Evolutionary conservation across 352 stramenopile genomes (phyloP).

Genomic region (Phytophthora tubulina): DNA sequence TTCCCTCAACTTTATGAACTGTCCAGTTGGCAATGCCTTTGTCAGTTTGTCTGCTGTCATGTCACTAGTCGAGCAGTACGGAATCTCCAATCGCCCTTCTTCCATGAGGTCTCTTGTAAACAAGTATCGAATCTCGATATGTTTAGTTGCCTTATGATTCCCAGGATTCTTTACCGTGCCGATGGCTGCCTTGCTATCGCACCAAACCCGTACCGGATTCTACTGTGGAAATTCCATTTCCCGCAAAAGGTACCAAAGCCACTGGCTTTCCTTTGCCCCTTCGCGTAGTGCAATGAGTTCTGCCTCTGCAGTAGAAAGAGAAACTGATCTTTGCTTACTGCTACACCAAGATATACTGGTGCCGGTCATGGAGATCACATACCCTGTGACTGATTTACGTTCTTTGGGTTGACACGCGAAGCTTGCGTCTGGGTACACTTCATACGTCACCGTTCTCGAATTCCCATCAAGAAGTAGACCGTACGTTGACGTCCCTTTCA

Average conservation of each 20-base stretch:
- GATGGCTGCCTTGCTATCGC: conserved; percentile 17
- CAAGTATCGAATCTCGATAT: conserved; percentile 34
- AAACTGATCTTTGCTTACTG: conserved; percentile 11
- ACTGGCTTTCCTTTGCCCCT: conserved; percentile 15
- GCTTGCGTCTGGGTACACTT: conserved; percentile 6
- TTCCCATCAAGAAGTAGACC: conserved; percentile 14
- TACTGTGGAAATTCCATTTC: conserved; percentile 21
- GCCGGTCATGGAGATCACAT: conserved; percentile 6
- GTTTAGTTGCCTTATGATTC: conserved; percentile 32
- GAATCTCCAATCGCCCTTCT: conserved; percentile 5
- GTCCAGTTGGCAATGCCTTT: conserved; percentile 27
- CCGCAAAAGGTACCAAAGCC: conserved; percentile 2
- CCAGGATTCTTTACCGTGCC: conserved; percentile 12
- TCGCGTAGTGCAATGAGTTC: conserved; percentile 21
- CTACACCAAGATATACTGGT: conserved; percentile 13
- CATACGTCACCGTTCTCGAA: conserved; percentile 3
- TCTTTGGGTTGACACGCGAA: conserved; percentile 15
- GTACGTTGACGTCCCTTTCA: conserved; percentile 27
- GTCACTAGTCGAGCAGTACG: conserved; percentile 20
- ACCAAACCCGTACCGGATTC: conserved; percentile 12
- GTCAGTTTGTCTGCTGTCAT: conserved; percentile 35
- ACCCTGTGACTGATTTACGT: conserved; percentile 10
- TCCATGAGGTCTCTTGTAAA: conserved; percentile 28
- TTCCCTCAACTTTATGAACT: conserved; percentile 28
- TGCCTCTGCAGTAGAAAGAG: conserved; percentile 19